Base-by-base conservation (phyloP, 495 filamentous ascomycete genomes). In the Pseudomonodictys pantanalensis region DNA sequence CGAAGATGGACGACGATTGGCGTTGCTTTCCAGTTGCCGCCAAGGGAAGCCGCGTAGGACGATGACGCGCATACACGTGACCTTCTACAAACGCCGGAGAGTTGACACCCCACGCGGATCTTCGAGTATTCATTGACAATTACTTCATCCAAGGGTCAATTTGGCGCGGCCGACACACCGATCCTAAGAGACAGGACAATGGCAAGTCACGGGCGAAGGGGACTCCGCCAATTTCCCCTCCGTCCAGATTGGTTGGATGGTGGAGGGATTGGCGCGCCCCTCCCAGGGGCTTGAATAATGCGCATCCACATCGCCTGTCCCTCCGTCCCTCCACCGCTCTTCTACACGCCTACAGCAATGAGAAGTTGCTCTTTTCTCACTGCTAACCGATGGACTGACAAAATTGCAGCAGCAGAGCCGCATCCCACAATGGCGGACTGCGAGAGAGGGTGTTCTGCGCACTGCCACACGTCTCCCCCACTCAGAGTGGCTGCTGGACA, bases 211-310 rank as follows among this genome's bases (percentile, higher is more conserved):
- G 38, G 20, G 32, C 8, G 32, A 35, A 8, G 32, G 15, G 8
- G 32, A 18, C 20, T n/a, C n/a, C n/a, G n/a, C 15, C 38, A 41
- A 41, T 41, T 41, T 41, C 38, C 38, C 38, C 38, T 41, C 38
- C 38, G 15, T 18, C 15, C 38, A 18, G 38, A 41, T 41, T 41
- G 38, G 38, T 39, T 38, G 49, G 49, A 4, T 32, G 17, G n/a
- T 17, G 7, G n/a, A 11, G 43, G 20, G 41, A 42, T 38, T 44
- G 56, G 56, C 56, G 56, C 44, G 41, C 57, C 8, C 38, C n/a
- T n/a, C n/a, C n/a, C n/a, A n/a, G n/a, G n/a, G n/a, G n/a, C 58
- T 55, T 48, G 49, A 52, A 62, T 51, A 52, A 63, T 63, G 60
- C 59, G 50, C 46, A 20, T 23, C 46, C 25, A 45, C 59, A 38